Evolutionary conservation across 2,329 filamentous ascomycete genomes (phyloP).

Genomic region (Colletotrichum sp.): DNA sequence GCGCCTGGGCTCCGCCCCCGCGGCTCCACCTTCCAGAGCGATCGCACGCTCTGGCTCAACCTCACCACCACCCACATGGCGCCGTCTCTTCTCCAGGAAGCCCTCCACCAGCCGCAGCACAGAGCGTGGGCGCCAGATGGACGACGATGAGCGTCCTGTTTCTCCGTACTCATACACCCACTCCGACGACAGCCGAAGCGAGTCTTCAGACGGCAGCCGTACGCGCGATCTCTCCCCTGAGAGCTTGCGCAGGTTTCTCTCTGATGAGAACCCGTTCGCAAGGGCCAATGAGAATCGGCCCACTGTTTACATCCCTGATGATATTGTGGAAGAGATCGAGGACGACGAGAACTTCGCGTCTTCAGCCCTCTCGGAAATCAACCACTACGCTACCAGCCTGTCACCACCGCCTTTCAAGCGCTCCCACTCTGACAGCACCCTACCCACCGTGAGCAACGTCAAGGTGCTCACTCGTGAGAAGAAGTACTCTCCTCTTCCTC

Average conservation of each 20-base stretch:
- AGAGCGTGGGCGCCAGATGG: slow-evolving; percentile 37
- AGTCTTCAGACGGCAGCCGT: slow-evolving; percentile 46
- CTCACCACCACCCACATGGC: slow-evolving; percentile 57
- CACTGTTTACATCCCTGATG: slow-evolving; percentile 38
- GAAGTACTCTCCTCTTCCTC: slow-evolving; percentile 13
- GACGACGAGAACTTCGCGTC: slow-evolving; percentile 69
- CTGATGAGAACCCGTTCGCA: slow-evolving; percentile 45
- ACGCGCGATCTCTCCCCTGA: slow-evolving; percentile 62
- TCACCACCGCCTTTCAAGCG: slow-evolving; percentile 60
- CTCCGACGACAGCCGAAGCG: slow-evolving; percentile 35
- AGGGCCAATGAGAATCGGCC: slow-evolving; percentile 31
- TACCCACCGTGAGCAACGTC: slow-evolving; percentile 24
- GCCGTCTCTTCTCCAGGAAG: slow-evolving; percentile 55
- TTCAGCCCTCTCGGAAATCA: slow-evolving; percentile 50
- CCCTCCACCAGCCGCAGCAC: slow-evolving; percentile 32
- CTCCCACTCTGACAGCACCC: slow-evolving; percentile 34
- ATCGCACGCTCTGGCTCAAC: slow-evolving; percentile 45
- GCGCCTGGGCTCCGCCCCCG: slow-evolving; percentile 36
- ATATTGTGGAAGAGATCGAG: slow-evolving; percentile 37
- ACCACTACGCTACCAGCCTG: slow-evolving; percentile 49
- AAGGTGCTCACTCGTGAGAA: slow-evolving; percentile 29
- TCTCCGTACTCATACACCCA: slow-evolving; percentile 26
- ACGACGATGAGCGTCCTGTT: slow-evolving; percentile 27
- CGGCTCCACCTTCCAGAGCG: slow-evolving; percentile 25
- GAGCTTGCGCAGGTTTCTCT: slow-evolving; percentile 56